Evolutionary conservation across 2,329 filamentous ascomycete species (phyloP).

Genomic region (Diaporthe australafricana): DNA sequence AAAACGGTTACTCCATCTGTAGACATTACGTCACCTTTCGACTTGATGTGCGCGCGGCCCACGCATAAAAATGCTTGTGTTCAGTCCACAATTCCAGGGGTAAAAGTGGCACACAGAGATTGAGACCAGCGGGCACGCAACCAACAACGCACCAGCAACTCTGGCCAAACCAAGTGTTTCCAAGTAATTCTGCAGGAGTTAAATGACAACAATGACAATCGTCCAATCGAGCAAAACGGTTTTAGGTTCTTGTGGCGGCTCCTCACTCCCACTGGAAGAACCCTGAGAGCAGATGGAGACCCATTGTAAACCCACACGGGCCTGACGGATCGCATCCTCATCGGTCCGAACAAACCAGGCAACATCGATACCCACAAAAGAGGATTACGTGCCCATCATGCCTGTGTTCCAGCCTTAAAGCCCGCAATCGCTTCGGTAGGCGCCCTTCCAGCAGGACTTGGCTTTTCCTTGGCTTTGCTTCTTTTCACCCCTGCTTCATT

Average conservation of each 20-base stretch:
- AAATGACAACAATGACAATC: neutral
- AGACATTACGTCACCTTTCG: constrained; percentile 1
- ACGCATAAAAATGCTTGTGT: constrained; percentile 11
- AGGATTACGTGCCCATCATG: constrained; percentile 27
- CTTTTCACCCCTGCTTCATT: constrained; percentile 15
- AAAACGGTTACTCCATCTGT: neutral
- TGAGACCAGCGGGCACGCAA: constrained; percentile 27
- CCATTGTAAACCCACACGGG: constrained; percentile 24
- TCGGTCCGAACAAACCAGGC: constrained; percentile 15
- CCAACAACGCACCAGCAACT: constrained; percentile 19
- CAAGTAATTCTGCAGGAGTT: neutral
- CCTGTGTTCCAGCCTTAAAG: constrained; percentile 29
- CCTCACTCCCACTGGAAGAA: neutral
- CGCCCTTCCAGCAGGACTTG: constrained; percentile 22
- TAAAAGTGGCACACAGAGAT: constrained; percentile 29
- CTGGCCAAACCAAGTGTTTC: neutral
- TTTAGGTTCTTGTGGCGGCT: neutral
- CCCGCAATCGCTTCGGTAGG: constrained; percentile 15
- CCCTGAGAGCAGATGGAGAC: neutral
- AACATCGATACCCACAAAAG: constrained; percentile 25
- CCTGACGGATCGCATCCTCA: constrained; percentile 23
- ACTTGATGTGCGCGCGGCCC: neutral
- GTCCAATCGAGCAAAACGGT: neutral
- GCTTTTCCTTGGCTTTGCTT: constrained; percentile 36
- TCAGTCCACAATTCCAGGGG: constrained; percentile 29